Evolutionary conservation across 169 alveolate species (phyloP), one percentile per base, ranked within the genome.

Genomic region (Cryptosporidium canis): DNA sequence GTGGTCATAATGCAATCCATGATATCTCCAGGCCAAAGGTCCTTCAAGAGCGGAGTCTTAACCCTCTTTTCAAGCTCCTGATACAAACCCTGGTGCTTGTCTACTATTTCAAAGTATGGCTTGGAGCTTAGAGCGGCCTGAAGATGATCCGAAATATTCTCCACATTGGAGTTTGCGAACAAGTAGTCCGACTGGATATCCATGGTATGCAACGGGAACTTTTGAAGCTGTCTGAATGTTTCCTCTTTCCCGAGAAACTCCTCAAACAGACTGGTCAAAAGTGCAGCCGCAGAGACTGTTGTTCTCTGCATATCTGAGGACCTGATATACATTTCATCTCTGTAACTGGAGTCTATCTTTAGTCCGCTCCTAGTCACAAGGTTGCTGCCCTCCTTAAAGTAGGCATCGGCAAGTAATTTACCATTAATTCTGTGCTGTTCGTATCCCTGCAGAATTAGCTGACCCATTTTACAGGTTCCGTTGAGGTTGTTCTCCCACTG

Each of bases 241-340:
- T 53, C 72, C 12, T 77, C 48, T 56, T 56, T 41, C 18, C 87
- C 87, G 37, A 77, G 21, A 24, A 77, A 56, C 39, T 77, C 66
- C 41, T 77, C 87, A 4, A 77, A 9, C 29, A 77, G 43, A 43
- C 87, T 77, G 21, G 87, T 77, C 11, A 77, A 39, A 12, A 77
- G 70, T 18, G 87, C 87, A 3, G 87, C 87, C 31, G 87, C 87
- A 9, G 87, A 77, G 24, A 77, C 70, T 18, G 87, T 77, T 53
- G 87, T 77, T 61, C 87, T 77, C 21, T 77, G 87, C 87, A 77
- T 77, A 77, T 77, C 87, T 58, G 87, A 77, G 1, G 87, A 77
- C 11, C 87, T 45, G 18, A 77, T 44, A 61, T 58, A 77, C 43
- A 77, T 77, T 77, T 77, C 87, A 2, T 77, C 64, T 39, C 72